phyloP scores from a whole-genome alignment of 1,284 basidiomycete genomes.

The Ceratobasidium sp. region DNA sequence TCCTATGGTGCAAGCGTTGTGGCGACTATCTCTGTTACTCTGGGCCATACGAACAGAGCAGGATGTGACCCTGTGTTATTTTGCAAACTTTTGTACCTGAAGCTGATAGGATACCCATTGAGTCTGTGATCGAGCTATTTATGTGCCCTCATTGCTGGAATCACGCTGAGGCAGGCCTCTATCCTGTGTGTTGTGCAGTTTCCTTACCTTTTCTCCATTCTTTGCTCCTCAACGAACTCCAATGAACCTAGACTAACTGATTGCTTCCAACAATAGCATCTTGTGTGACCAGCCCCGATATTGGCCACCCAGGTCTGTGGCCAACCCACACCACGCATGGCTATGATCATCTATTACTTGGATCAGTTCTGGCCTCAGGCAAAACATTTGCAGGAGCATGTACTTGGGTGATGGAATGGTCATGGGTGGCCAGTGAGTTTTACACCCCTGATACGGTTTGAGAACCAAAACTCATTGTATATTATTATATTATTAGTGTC shows the following conservation, averaged over 20 bases:
- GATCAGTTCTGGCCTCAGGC: constrained; percentile 32
- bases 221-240: too few species aligned
- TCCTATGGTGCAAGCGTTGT: not conserved
- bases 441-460: not conserved
- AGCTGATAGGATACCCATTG: not conserved
- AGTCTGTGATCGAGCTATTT: not conserved
- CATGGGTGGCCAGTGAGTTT: constrained; percentile 18
- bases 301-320: not conserved
- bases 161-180: not conserved
- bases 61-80: not conserved
- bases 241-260: not conserved
- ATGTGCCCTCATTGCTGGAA: constrained; percentile 22
- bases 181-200: constrained; percentile 4
- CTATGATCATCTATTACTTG: constrained; percentile 21
- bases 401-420: not conserved
- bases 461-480: not conserved
- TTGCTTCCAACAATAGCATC: not conserved
- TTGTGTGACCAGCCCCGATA: not conserved
- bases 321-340: constrained; percentile 8
- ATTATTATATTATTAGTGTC: too few species aligned
- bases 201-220: not conserved
- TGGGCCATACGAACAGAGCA: not conserved
- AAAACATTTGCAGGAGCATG: not conserved
- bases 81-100: not conserved
- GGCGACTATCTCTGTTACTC: constrained; percentile 1